Percentiles rank a stretch among this genome's conserved stretches.
These are phyloP conservation scores for Cenchrus americanus DNA, from an alignment of 176 grass and related monocot genomes.

Conservation along the genomic window DNA sequence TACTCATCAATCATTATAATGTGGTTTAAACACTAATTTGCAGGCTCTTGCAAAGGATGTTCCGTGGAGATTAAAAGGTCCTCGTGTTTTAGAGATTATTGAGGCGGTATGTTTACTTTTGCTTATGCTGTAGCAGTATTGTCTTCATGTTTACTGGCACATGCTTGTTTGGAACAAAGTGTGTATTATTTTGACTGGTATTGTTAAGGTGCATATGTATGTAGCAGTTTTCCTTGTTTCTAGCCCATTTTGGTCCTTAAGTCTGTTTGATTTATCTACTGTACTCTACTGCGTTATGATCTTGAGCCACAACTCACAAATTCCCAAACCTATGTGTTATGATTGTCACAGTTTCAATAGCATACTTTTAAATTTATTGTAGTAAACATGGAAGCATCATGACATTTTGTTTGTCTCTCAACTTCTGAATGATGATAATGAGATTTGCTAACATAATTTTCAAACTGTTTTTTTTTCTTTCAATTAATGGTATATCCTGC, in stretches of 20 bases:
- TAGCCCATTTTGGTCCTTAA: background rate
- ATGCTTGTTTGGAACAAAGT: background rate
- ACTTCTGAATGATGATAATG: background rate
- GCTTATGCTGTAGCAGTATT: slow-evolving; percentile 3
- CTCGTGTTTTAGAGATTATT: slow-evolving; percentile 84
- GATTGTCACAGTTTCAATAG: background rate
- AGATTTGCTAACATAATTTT: slow-evolving; percentile 25
- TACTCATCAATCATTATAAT: slow-evolving; percentile 15
- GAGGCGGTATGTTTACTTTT: slow-evolving; percentile 69
- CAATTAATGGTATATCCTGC: background rate
- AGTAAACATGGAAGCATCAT: too few relatives aligned
- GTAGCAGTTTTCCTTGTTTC: background rate
- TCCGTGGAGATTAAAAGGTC: slow-evolving; percentile 89
- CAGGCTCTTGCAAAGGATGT: slow-evolving; percentile 95
- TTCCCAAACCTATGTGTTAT: background rate
- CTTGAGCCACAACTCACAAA: background rate
- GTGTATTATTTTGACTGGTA: background rate
- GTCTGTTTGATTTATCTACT: background rate
- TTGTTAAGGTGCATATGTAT: background rate
- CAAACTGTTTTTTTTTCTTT: background rate
- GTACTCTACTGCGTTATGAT: background rate
- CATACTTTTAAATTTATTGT: background rate
- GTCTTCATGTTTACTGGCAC: background rate
- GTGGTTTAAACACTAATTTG: slow-evolving; percentile 28
- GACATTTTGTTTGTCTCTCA: background rate